These are phyloP conservation scores for Mycena metata DNA, from an alignment of 768 basidiomycete genomes.

Conservation along the genomic window DNA sequence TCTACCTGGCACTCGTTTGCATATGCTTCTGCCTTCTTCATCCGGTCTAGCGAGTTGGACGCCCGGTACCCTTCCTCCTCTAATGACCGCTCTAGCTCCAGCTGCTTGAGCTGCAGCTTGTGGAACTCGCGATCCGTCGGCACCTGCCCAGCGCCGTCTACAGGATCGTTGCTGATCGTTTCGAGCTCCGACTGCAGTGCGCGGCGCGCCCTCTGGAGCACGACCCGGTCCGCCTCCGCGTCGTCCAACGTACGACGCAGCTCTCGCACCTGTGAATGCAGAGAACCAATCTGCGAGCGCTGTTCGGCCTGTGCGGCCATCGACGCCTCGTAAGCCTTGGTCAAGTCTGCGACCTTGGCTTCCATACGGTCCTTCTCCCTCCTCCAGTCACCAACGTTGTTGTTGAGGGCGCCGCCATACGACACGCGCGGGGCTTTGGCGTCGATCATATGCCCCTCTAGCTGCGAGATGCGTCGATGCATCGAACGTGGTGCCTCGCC, in stretches of 20 bases:
- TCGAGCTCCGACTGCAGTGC: constrained; percentile 86
- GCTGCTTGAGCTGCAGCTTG: constrained; percentile 81
- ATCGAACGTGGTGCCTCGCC: constrained; percentile 63
- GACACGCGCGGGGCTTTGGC: constrained; percentile 60
- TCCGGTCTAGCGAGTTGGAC: constrained; percentile 76
- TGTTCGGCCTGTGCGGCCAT: constrained; percentile 82
- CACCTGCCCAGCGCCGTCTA: constrained; percentile 73
- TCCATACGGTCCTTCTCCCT: constrained; percentile 91
- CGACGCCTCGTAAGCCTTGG: constrained; percentile 81
- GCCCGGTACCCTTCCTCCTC: constrained; percentile 86
- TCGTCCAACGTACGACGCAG: constrained; percentile 86
- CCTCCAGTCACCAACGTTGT: constrained; percentile 84
- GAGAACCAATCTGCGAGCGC: constrained; percentile 84
- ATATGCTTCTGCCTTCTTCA: constrained; percentile 85
- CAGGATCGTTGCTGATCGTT: constrained; percentile 81
- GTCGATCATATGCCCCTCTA: constrained; percentile 74
- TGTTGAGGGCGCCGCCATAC: constrained; percentile 69
- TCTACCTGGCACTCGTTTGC: constrained; percentile 84
- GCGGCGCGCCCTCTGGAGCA: constrained; percentile 86
- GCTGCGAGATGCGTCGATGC: constrained; percentile 70
- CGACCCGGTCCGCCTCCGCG: constrained; percentile 83
- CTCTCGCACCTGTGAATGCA: constrained; percentile 90
- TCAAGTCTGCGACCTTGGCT: constrained; percentile 82
- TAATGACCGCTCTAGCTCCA: constrained; percentile 81
- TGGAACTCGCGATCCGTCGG: constrained; percentile 83